Evolutionary conservation across 805 yeast species (phyloP).

Genomic region (Saturnispora ahearnii): DNA sequence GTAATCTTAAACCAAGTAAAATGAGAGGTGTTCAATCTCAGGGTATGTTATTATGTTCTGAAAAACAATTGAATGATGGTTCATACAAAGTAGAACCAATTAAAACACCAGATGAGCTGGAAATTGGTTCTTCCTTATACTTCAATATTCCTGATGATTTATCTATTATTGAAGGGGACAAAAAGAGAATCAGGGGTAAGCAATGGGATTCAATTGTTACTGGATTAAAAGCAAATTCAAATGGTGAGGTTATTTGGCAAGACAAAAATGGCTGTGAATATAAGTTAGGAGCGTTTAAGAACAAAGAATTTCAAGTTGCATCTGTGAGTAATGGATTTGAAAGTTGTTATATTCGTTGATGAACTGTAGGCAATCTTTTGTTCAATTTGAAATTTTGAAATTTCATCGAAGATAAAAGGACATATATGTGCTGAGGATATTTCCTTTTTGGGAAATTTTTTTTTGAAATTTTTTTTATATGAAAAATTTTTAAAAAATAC

Average conservation of each 20-base stretch:
- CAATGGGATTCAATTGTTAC: conserved; percentile 29
- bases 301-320: not conserved
- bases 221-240: conserved; percentile 24
- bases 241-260: conserved; percentile 26
- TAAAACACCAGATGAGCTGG: conserved; percentile 32
- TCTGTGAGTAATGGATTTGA: not conserved
- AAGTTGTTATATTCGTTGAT: not conserved
- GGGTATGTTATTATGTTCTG: conserved; percentile 62
- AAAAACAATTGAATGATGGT: conserved; percentile 11
- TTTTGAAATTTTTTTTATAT: not conserved
- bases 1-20: conserved; percentile 52
- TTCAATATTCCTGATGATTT: conserved; percentile 26
- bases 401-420: not conserved
- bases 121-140: conserved; percentile 32
- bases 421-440: not conserved
- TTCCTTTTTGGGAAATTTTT: not conserved
- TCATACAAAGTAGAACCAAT: conserved; percentile 35
- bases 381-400: too few species aligned
- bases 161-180: conserved; percentile 1
- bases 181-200: conserved; percentile 9
- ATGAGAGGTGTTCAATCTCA: conserved; percentile 55
- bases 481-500: conserved; percentile 4
- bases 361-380: too few species aligned
- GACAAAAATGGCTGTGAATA: not conserved
- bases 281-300: not conserved